Evolutionary conservation across 2,329 filamentous ascomycete species (phyloP).

Genomic region (Monilinia fructigena): DNA sequence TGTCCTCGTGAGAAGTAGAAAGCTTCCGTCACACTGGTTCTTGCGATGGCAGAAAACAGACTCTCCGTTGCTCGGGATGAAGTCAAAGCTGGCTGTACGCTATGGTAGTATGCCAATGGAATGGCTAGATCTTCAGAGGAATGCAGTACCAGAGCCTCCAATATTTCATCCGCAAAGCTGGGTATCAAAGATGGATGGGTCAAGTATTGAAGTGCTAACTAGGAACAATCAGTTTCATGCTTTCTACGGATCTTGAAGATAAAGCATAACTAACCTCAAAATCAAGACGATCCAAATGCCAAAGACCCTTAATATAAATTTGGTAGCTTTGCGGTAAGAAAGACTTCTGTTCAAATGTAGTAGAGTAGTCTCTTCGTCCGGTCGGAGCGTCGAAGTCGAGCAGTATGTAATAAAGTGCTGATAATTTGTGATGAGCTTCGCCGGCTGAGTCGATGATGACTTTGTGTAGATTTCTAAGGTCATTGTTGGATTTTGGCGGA

Average conservation of each 20-base stretch:
- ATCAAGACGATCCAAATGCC: conserved; percentile 72
- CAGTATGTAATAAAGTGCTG: conserved; percentile 79
- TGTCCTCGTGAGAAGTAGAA: conserved; percentile 70
- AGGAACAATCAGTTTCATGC: conserved; percentile 32
- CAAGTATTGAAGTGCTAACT: conserved; percentile 71
- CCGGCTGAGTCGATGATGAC: conserved; percentile 65
- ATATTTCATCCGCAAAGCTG: conserved; percentile 81
- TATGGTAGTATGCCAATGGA: conserved; percentile 75
- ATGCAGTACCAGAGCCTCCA: conserved; percentile 64
- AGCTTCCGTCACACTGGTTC: conserved; percentile 67
- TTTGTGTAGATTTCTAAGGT: conserved; percentile 67
- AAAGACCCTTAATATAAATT: conserved; percentile 78
- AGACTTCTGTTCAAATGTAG: conserved; percentile 58
- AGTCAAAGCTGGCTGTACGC: conserved; percentile 70
- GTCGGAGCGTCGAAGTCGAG: conserved; percentile 62
- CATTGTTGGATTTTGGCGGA: conserved; percentile 68
- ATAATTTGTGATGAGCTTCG: conserved; percentile 74
- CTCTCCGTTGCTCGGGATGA: conserved; percentile 59
- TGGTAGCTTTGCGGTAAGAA: conserved; percentile 74
- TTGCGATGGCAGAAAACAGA: conserved; percentile 68
- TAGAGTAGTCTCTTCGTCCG: conserved; percentile 47
- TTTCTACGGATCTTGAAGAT: neutral
- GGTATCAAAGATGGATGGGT: conserved; percentile 76
- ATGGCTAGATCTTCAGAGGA: conserved; percentile 61
- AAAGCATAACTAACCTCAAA: conserved; percentile 54